phyloP scores from a whole-genome alignment of 768 basidiomycete species.

The Rhodotorula babjevae region DNA sequence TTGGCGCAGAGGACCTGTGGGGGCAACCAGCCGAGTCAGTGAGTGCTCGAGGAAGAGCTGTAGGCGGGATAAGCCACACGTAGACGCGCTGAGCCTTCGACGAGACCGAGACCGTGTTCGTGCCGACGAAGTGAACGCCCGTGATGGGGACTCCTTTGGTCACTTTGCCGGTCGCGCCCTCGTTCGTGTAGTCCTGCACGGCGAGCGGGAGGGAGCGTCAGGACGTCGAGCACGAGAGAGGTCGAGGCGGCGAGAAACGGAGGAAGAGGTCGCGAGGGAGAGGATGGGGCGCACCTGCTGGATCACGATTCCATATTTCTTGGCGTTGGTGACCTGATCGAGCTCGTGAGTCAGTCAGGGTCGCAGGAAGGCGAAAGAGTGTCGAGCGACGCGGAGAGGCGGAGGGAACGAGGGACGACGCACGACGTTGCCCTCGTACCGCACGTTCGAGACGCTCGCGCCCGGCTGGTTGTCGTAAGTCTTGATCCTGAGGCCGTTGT shows the following conservation, averaged over 20 bases:
- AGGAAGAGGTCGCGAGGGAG: too few species aligned
- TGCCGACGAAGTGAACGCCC: slow-evolving; percentile 54
- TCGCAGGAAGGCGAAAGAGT: background rate
- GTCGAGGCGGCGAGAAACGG: too few species aligned
- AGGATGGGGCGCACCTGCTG: too few species aligned
- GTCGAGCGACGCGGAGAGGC: background rate
- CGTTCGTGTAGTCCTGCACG: slow-evolving; percentile 56
- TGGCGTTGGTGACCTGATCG: too few species aligned
- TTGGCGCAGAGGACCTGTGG: background rate
- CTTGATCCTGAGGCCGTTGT: slow-evolving; percentile 56
- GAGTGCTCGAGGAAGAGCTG: background rate
- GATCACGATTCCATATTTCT: too few species aligned
- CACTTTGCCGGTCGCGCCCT: slow-evolving; percentile 51
- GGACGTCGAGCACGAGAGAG: too few species aligned
- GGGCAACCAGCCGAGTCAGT: background rate
- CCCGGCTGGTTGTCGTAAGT: slow-evolving; percentile 36
- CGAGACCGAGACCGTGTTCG: slow-evolving; percentile 52
- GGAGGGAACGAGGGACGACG: too few species aligned
- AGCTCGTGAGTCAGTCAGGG: too few species aligned
- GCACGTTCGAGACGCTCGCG: slow-evolving; percentile 37
- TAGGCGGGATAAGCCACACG: background rate
- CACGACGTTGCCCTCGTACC: slow-evolving; percentile 53
- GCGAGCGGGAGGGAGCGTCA: too few species aligned
- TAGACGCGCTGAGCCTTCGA: slow-evolving; percentile 51
- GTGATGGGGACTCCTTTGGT: slow-evolving; percentile 59